These are phyloP conservation scores for Fusarium succisae DNA, from an alignment of 2,329 filamentous ascomycete genomes.

Conservation along the genomic window DNA sequence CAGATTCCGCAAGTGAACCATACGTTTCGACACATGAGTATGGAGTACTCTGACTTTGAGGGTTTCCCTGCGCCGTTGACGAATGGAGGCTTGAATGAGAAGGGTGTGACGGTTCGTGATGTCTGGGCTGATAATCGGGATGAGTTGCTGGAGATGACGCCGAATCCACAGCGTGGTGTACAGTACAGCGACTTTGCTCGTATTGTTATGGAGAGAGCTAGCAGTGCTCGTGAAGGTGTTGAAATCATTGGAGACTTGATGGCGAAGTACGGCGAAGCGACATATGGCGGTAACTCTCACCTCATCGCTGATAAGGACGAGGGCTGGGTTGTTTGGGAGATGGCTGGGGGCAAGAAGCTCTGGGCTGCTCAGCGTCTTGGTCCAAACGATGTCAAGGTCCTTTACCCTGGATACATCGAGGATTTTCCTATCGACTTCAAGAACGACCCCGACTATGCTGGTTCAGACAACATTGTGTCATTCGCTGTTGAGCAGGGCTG, in stretches of 20 bases:
- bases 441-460: constrained; percentile 18
- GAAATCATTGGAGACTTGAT: constrained; percentile 32
- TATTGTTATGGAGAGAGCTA: constrained; percentile 38
- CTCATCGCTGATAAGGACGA: constrained; percentile 39
- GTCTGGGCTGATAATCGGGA: constrained; percentile 39
- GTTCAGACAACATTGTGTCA: constrained; percentile 34
- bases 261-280: constrained; percentile 31
- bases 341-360: constrained; percentile 36
- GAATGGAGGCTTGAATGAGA: constrained; percentile 37
- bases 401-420: constrained; percentile 37
- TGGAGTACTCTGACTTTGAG: constrained; percentile 41
- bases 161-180: constrained; percentile 31
- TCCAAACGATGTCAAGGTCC: constrained; percentile 32
- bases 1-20: constrained; percentile 37
- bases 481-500: constrained; percentile 37
- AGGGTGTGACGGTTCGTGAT: constrained; percentile 35
- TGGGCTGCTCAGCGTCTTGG: constrained; percentile 39
- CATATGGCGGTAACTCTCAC: constrained; percentile 38
- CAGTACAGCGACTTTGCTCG: constrained; percentile 40
- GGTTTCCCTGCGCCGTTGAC: constrained; percentile 35
- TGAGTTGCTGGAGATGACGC: constrained; percentile 37
- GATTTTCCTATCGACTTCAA: constrained; percentile 33
- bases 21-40: constrained; percentile 37
- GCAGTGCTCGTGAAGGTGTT: constrained; percentile 32
- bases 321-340: constrained; percentile 40